Evolutionary conservation across 2,329 filamentous ascomycete genomes (phyloP).

Genomic region (Coniosporium tulheliwenetii): DNA sequence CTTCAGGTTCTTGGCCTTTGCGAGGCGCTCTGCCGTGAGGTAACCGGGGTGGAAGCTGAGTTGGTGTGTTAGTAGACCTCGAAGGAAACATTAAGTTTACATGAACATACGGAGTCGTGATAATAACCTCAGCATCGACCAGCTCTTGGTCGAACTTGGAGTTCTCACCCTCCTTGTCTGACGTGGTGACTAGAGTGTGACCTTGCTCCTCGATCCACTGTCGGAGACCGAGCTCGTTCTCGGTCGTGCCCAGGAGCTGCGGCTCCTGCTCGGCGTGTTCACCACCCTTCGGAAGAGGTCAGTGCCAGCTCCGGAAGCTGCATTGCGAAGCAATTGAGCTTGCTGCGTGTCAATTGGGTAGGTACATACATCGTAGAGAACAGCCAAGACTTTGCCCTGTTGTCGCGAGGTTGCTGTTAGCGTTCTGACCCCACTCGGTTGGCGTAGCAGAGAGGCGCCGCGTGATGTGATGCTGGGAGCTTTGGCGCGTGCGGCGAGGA

Average conservation of each 20-base stretch:
- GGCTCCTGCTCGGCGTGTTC: constrained; percentile 83
- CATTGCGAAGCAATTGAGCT: constrained; percentile 3
- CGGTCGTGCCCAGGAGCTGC: constrained; percentile 78
- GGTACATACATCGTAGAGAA: constrained; percentile 71
- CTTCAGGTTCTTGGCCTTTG: constrained; percentile 98
- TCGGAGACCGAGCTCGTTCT: constrained; percentile 94
- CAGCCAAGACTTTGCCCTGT: constrained; percentile 90
- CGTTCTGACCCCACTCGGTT: constrained; percentile 38
- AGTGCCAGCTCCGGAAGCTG: constrained; percentile 5
- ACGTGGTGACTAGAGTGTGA: constrained; percentile 92
- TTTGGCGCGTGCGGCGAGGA: constrained; percentile 25
- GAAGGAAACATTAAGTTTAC: not conserved
- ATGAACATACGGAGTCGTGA: constrained; percentile 75
- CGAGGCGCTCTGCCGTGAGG: constrained; percentile 87
- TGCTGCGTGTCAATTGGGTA: constrained; percentile 2
- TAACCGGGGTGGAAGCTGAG: constrained; percentile 92
- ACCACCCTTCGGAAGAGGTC: constrained; percentile 38
- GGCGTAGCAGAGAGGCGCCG: constrained; percentile 27
- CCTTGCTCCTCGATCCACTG: constrained; percentile 97
- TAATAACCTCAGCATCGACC: constrained; percentile 94
- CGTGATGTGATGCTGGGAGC: constrained; percentile 19
- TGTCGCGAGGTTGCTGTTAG: constrained; percentile 49
- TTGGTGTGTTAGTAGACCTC: no score
- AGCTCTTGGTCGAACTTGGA: constrained; percentile 92
- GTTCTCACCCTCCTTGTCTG: constrained; percentile 89